phyloP scores from a whole-genome alignment of 441 rosid species.

The Corymbia citriodora region DNA sequence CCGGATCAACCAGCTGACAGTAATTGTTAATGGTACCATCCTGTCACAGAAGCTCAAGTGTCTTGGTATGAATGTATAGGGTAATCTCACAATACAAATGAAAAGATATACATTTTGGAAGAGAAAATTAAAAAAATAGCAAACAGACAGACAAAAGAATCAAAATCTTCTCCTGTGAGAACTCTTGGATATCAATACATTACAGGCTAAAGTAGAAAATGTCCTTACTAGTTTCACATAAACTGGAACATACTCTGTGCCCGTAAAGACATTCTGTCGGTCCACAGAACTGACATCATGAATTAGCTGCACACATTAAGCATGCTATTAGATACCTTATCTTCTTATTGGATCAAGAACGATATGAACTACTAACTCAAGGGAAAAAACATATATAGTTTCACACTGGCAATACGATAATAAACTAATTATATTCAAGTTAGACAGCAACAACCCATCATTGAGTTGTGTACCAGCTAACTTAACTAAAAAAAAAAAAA shows the following conservation, averaged over 20 bases:
- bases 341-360: neutral
- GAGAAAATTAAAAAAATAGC: neutral
- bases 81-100: neutral
- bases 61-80: neutral
- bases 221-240: constrained; percentile 58
- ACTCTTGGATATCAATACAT: neutral
- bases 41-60: constrained; percentile 26
- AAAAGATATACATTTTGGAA: neutral
- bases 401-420: neutral
- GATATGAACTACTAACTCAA: neutral
- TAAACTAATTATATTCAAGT: neutral
- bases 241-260: constrained; percentile 52
- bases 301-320: constrained; percentile 55
- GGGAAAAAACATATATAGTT: neutral
- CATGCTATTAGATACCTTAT: constrained; percentile 1
- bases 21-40: constrained; percentile 47
- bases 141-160: neutral
- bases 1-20: constrained; percentile 57
- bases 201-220: constrained; percentile 4
- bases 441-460: neutral
- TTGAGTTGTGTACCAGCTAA: neutral
- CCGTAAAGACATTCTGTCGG: constrained; percentile 39
- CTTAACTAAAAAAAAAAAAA: neutral
- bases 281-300: constrained; percentile 68
- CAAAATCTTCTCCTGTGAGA: neutral